Conservation (phyloP, 495 filamentous ascomycete species). For the Penicillium dipodomyicola region DNA sequence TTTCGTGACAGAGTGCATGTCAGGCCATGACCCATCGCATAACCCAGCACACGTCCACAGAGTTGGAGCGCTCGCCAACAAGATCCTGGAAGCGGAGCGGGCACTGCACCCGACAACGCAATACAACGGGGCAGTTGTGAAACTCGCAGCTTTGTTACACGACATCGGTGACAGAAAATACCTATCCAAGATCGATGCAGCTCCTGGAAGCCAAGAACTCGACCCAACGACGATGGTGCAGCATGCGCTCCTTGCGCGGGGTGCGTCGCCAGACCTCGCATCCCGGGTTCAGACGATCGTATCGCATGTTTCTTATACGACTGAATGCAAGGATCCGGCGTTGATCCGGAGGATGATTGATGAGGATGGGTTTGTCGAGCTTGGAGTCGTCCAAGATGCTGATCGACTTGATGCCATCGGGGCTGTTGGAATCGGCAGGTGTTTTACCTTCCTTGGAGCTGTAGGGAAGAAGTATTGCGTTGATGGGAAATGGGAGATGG, state of each 20-base stretch:
- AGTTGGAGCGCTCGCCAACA: conserved; percentile 68
- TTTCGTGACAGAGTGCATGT: conserved; percentile 72
- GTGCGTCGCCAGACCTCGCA: conserved; percentile 55
- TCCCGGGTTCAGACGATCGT: conserved; percentile 65
- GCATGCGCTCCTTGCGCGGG: conserved; percentile 56
- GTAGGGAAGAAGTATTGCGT: conserved; percentile 40
- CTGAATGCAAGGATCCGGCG: conserved; percentile 60
- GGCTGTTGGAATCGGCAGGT: conserved; percentile 74
- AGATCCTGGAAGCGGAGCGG: conserved; percentile 50
- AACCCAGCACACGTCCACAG: conserved; percentile 80
- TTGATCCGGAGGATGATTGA: conserved; percentile 52
- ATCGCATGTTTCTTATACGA: conserved; percentile 72
- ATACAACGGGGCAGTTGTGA: conserved; percentile 57
- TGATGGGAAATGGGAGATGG: conserved; percentile 51
- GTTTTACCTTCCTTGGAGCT: conserved; percentile 74
- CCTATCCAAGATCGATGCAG: conserved; percentile 25
- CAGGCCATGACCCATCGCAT: conserved; percentile 78
- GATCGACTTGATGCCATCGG: conserved; percentile 88
- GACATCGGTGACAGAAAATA: conserved; percentile 90
- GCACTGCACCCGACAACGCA: conserved; percentile 25
- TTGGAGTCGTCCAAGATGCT: conserved; percentile 86
- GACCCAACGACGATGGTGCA: conserved; percentile 55
- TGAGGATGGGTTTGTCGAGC: conserved; percentile 58
- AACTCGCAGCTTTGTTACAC: conserved; percentile 76
- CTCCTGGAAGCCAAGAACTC: conserved; percentile 1